Percentiles rank a stretch among this genome's conserved stretches.
Conservation (phyloP, 345 rosid species). For the Camelina sativa region DNA sequence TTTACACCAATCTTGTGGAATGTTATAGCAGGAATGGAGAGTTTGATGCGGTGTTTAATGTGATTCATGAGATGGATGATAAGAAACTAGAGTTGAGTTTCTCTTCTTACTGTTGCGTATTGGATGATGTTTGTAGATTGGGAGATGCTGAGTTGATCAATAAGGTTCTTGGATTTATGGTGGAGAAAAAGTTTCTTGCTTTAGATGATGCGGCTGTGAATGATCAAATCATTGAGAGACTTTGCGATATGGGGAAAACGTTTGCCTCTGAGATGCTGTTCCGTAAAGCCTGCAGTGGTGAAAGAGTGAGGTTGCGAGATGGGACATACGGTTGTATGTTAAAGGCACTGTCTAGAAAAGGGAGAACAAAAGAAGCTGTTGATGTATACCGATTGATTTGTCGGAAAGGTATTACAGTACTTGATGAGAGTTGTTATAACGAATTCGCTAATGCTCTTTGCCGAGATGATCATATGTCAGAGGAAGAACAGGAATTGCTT, state of each 20-base stretch:
- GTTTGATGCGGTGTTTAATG: slow-evolving; percentile 50
- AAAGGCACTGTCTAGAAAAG: slow-evolving; percentile 52
- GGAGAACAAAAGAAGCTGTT: slow-evolving; percentile 59
- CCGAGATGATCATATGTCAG: slow-evolving; percentile 45
- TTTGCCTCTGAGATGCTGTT: slow-evolving; percentile 65
- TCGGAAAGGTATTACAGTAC: slow-evolving; percentile 42
- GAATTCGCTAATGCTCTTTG: slow-evolving; percentile 62
- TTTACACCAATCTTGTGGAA: slow-evolving; percentile 60
- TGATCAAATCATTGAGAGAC: slow-evolving; percentile 55
- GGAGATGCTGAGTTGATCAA: slow-evolving; percentile 51
- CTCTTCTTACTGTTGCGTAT: slow-evolving; percentile 54
- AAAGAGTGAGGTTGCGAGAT: slow-evolving; percentile 44
- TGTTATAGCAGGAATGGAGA: slow-evolving; percentile 57
- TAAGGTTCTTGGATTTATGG: slow-evolving; percentile 51
- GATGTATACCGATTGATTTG: slow-evolving; percentile 45
- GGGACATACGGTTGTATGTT: slow-evolving; percentile 60
- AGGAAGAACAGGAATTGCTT: slow-evolving; percentile 49
- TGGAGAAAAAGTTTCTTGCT: slow-evolving; percentile 50
- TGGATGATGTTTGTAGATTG: slow-evolving; percentile 69
- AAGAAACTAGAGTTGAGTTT: slow-evolving; percentile 56
- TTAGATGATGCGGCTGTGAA: slow-evolving; percentile 13
- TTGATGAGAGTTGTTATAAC: slow-evolving; percentile 47
- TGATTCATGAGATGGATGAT: slow-evolving; percentile 56
- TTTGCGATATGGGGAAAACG: slow-evolving; percentile 59
- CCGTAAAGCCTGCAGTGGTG: slow-evolving; percentile 49